Evolutionary conservation across 768 basidiomycete species (phyloP).

Genomic region (Rhodotorula toruloides): DNA sequence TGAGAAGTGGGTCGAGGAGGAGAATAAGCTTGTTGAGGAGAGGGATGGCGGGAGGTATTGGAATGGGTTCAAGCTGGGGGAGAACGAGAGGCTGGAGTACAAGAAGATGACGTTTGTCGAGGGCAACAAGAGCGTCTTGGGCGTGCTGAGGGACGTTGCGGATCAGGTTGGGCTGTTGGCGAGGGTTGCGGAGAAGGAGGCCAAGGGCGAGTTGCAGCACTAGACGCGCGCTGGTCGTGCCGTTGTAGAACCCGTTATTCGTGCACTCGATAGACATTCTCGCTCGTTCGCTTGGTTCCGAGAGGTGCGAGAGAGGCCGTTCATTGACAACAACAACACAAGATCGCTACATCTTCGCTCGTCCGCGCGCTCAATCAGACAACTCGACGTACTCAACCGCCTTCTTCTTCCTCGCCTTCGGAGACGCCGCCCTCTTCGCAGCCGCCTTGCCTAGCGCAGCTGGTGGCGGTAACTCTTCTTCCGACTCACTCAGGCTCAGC

Average conservation of each 20-base stretch:
- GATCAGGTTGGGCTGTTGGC: slow-evolving; percentile 77
- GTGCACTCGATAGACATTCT: too few relatives aligned
- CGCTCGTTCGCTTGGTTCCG: too few relatives aligned
- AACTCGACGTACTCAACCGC: slow-evolving; percentile 18
- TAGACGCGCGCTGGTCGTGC: too few relatives aligned
- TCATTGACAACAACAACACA: too few relatives aligned
- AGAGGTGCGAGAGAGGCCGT: too few relatives aligned
- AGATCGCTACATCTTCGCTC: too few relatives aligned
- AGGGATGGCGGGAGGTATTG: slow-evolving; percentile 8
- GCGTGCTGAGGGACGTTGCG: slow-evolving; percentile 77
- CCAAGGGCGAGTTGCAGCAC: slow-evolving; percentile 43
- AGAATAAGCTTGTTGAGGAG: slow-evolving; percentile 37
- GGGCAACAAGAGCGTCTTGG: slow-evolving; percentile 77
- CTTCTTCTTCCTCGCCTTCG: not conserved
- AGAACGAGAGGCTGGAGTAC: slow-evolving; percentile 63
- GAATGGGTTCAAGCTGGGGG: slow-evolving; percentile 8
- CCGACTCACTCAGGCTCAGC: not conserved
- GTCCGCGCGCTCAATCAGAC: slow-evolving; percentile 23
- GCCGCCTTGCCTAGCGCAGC: not conserved
- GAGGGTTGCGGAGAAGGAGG: slow-evolving; percentile 72
- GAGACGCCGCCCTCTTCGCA: not conserved
- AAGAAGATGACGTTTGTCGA: slow-evolving; percentile 84
- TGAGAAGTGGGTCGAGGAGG: slow-evolving; percentile 78
- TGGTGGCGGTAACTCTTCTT: not conserved
- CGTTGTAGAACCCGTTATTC: too few relatives aligned